Base-by-base conservation (phyloP, 2,329 filamentous ascomycete genomes). In the Cordyceps javanica region DNA sequence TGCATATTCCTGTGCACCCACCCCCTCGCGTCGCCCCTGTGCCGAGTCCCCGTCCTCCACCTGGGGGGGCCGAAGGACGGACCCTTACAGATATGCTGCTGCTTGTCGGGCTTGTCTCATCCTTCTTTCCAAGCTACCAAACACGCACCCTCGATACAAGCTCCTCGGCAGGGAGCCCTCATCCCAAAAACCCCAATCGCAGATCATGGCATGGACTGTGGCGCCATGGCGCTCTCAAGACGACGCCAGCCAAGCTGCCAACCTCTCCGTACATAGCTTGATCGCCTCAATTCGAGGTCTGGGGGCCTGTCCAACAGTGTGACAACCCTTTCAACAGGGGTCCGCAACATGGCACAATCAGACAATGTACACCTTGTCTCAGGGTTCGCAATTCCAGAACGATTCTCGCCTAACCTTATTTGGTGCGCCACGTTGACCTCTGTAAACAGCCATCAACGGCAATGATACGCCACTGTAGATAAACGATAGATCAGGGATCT, bases 31-130 rank as follows among this genome's bases (percentile, higher is more conserved):
- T 48, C 46, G 13, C 9, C 19, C 21, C 13, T 51, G 14, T 41
- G 14, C 49, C 23, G 32, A 36, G 13, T 8, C 32, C 30, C 19
- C 25, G 5, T 28, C 23, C 14, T 50, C 19, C 13, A 26, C 7
- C 5, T 14, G 9, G 19, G 25, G 48, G 21, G 32, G 32, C 10
- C 36, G 36, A n/a, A 36, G 34, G n/a, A n/a, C 32, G 36, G 23
- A 50, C 32, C 34, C 32, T 28, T 38, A 14, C 10, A 49, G 21
- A 7, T 14, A 8, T 52, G 28, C 16, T 55, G 51, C 25, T 9
- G 39, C 42, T 38, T 48, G 53, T 55, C 53, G 46, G 14, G 39
- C 42, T 38, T 48, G 53, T 55, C 53, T 55, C 53, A 55, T 28
- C 42, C 16, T 42, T 32, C 10, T 16, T 21, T 30, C 7, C 19